Evolutionary conservation across 148 eudicot genomes (phyloP), one percentile per base, ranked within the genome.

Genomic region (Vaccinium macrocarpon): DNA sequence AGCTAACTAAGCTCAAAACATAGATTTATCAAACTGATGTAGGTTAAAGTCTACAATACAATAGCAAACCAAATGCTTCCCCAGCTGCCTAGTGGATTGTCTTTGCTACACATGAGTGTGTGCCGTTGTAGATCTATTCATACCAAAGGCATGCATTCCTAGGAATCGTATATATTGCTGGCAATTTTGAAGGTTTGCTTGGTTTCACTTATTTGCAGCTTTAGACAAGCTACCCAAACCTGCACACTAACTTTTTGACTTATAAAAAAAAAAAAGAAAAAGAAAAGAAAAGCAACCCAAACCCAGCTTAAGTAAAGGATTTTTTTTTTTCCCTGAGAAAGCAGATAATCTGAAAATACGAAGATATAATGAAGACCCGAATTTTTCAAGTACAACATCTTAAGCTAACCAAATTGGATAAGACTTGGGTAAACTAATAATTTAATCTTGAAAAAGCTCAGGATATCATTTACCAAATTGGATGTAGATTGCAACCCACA

Each of bases 401-500:
- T 62, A 18, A 62, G 68, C 2, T 57, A 57, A 18, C 62, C 9
- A 57, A 57, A 57, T 57, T 57, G n/a, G 21, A 57, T 18, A 57
- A 6, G 62, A 57, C 62, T 57, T 57, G 8, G 62, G 18, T 18
- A 57, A 57, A 57, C 62, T 18, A 5, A 7, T 57, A 57, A 62
- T n/a, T 62, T n/a, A 62, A 62, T 21, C 68, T 62, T 7, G 68
- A 62, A n/a, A 62, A 62, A 62, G 12, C 27, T 62, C 68, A n/a
- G 27, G 25, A 62, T 62, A 62, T 21, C 27, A 62, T 62, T 62
- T 62, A 8, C 68, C 27, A 9, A 62, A 62, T 9, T 57, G 27
- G 68, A 62, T 62, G 68, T 62, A 21, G 27, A 62, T 62, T 62
- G 68, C 68, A 62, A 62, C n/a, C 68, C 68, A 62, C 68, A 55